Conservation (phyloP, 371 early-diverging fungal genomes). For the Saksenaea oblongispora region DNA sequence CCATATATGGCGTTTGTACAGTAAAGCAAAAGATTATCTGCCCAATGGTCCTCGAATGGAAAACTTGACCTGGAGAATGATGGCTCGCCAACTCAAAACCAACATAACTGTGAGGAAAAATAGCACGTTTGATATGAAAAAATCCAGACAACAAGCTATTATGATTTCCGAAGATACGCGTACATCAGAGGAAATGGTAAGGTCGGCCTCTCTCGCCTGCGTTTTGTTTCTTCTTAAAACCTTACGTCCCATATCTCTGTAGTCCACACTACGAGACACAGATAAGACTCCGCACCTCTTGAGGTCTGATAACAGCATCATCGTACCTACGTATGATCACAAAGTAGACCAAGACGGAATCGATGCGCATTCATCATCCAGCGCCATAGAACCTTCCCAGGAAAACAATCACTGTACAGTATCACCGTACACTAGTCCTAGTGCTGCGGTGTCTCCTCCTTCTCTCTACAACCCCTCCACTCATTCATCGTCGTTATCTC, state of each 20-base stretch:
- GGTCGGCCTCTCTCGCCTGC: background rate
- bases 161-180: background rate
- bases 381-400: background rate
- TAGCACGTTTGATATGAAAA: background rate
- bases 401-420: background rate
- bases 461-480: background rate
- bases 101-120: constrained; percentile 14
- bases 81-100: constrained; percentile 51
- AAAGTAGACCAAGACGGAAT: background rate
- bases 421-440: background rate
- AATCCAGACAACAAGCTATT: background rate
- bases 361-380: background rate
- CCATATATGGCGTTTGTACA: constrained; percentile 60
- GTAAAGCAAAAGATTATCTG: constrained; percentile 58
- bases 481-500: background rate
- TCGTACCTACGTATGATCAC: background rate
- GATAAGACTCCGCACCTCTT: background rate
- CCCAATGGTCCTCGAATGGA: constrained; percentile 58
- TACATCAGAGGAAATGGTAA: background rate
- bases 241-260: background rate
- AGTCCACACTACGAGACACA: background rate
- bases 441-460: background rate
- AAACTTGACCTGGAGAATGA: constrained; percentile 64
- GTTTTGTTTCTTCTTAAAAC: background rate
- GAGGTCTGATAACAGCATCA: constrained; percentile 1